Evolutionary conservation across 495 filamentous ascomycete genomes (phyloP).

Genomic region (Aspergillus baeticus): DNA sequence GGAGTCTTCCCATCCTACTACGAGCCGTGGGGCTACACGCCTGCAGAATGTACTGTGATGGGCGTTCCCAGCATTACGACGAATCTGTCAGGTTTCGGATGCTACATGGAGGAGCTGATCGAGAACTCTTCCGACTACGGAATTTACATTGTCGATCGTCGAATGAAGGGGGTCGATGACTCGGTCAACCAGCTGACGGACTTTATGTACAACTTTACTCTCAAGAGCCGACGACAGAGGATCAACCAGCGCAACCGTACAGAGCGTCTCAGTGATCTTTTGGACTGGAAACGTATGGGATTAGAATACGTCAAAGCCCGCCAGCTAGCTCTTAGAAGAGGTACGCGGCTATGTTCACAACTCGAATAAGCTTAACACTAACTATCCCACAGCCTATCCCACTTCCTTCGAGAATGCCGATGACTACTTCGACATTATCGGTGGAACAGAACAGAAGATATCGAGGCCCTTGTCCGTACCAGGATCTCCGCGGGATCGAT

Average conservation of each 20-base stretch:
- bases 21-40: slow-evolving; percentile 98
- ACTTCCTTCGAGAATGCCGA: slow-evolving; percentile 73
- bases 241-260: slow-evolving; percentile 99
- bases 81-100: slow-evolving; percentile 95
- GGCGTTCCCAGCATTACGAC: slow-evolving; percentile 98
- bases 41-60: slow-evolving; percentile 98
- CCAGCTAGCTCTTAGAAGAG: slow-evolving; percentile 84
- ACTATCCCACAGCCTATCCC: slow-evolving; percentile 67
- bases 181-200: slow-evolving; percentile 91
- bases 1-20: slow-evolving; percentile 98
- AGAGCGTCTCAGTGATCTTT: slow-evolving; percentile 86
- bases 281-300: slow-evolving; percentile 99
- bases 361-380: not conserved
- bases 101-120: slow-evolving; percentile 99
- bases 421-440: slow-evolving; percentile 81
- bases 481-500: slow-evolving; percentile 84
- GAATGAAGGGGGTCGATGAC: slow-evolving; percentile 94
- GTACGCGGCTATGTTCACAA: slow-evolving; percentile 33
- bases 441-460: slow-evolving; percentile 87
- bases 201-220: slow-evolving; percentile 94
- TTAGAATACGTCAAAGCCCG: slow-evolving; percentile 98
- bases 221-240: slow-evolving; percentile 89
- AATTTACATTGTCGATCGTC: slow-evolving; percentile 97
- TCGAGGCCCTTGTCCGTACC: slow-evolving; percentile 90
- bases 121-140: slow-evolving; percentile 97